These are phyloP conservation scores for Boeremia lycopersici DNA, from an alignment of 2,329 filamentous ascomycete species.

Conservation along the genomic window DNA sequence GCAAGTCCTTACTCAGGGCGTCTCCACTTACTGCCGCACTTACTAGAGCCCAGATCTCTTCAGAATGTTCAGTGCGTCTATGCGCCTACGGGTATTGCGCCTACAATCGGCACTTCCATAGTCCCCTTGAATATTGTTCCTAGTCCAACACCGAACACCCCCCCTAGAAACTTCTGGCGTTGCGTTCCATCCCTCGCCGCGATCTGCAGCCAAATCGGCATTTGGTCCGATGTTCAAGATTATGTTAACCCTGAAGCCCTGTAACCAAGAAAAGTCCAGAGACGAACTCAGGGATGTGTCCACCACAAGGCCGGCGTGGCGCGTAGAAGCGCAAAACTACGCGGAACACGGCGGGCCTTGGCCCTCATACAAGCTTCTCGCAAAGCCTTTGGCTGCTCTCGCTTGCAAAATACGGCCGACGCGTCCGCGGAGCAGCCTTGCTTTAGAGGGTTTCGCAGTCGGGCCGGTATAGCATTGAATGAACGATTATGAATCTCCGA, in stretches of 20 bases:
- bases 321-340: background rate
- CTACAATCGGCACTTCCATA: constrained; percentile 3
- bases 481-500: background rate
- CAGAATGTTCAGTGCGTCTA: background rate
- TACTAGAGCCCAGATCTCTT: background rate
- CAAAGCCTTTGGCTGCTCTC: background rate
- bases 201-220: constrained; percentile 4
- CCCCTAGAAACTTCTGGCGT: constrained; percentile 5
- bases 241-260: background rate
- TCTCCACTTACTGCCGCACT: background rate
- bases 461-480: background rate
- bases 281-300: constrained; percentile 5
- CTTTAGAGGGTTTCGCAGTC: background rate
- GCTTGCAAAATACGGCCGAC: constrained; percentile 3
- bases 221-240: constrained; percentile 2
- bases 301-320: constrained; percentile 8
- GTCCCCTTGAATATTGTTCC: background rate
- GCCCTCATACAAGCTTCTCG: background rate
- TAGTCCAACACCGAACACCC: constrained; percentile 1
- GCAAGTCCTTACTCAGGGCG: background rate
- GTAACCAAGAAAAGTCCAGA: background rate
- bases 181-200: background rate
- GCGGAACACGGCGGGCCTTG: background rate
- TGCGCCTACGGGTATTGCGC: background rate
- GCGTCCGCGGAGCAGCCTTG: background rate